Evolutionary conservation across 1,139 yeast species (phyloP), one percentile per base, ranked within the genome.

Genomic region (Yamadazyma dushanensis): DNA sequence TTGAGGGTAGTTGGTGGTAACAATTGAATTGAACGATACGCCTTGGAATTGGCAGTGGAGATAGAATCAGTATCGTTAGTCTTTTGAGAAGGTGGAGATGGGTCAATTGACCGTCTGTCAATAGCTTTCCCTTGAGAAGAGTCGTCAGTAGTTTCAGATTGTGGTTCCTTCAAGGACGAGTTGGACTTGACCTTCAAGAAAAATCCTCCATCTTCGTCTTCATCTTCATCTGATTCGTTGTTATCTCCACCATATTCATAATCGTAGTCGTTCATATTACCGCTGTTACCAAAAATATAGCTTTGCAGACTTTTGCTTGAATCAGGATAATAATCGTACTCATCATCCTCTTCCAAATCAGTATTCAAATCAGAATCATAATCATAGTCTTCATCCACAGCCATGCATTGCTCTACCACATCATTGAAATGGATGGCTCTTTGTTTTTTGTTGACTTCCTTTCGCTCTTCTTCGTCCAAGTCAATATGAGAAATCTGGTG

Each of bases 371-470:
- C 33, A 8, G 35, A 17, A 19, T 47, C 58, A 16, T 52, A 42
- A 16, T 53, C 54, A 26, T 42, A 49, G 33, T 61, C 67, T 18
- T 67, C 74, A 43, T 80, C 79, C 14, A 87, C 56, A 0, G 95
- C 88, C 41, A 85, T 78, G 58, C 97, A 90, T 61, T 92, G 97
- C 56, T 86, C 90, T 18, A 92, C 98, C 40, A 89, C 79, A 53
- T 88, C 95, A 54, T 84, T 90, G 62, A 92, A 92, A 61, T 89
- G 97, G 39, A 90, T 89, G 47, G 76, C 92, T 43, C 92, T 73
- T 32, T 62, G 66, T 37, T 61, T 64, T 44, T 61, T 43, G 32
- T 14, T 26, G 36, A 20, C 13, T 16, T 10, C 13, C 24, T 14
- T 7, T 15, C 11, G 4, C 27, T 8, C 9, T 3, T 17, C 23